Base-by-base conservation (phyloP, 495 filamentous ascomycete species). In the Bryoglossum gracile region DNA sequence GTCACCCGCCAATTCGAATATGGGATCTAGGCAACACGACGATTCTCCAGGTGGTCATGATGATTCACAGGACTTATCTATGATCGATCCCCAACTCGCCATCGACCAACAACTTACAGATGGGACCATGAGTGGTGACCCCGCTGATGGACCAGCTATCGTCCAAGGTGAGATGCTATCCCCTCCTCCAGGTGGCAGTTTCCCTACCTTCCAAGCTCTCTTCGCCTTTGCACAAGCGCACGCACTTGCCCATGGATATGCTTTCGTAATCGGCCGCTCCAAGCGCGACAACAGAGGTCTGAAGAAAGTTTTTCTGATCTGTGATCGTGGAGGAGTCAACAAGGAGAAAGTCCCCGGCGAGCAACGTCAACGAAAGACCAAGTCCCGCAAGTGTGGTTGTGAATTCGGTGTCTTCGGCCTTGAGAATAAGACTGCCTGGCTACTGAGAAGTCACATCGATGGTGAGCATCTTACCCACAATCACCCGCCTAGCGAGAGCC, bases 291-390 rank as follows among this genome's bases (percentile, higher is more conserved):
- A 74, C 21, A 68, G 75, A 3, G 75, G 75, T 4, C 57, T 78
- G 16, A 78, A 78, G 50, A 78, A 78, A 59, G 75, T 78, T 8
- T 68, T 78, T 13, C 71, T 78, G 44, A 74, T 76, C 14, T 78
- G 75, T 55, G 75, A 78, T 55, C 68, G 73, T 32, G 74, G 74
- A 2, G 75, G 75, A 16, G 76, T 70, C 34, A 56, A 56, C 24
- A 57, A 61, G 38, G 53, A 61, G 38, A 61, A 61, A 24, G 73
- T 78, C 30, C 70, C 64, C 43, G 72, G 73, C 0, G 74, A 75
- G 55, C 62, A 68, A 49, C 67, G 75, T 39, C 75, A 77, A 59
- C 65, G 75, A 16, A 77, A 75, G 57, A 78, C 75, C 1, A 76
- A 73, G 14, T 76, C 73, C 23, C 65, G 75, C 23, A 78, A 78